Evolutionary conservation across 495 filamentous ascomycete genomes (phyloP), one percentile per base, ranked within the genome.

Genomic region (Xylaria sp.): DNA sequence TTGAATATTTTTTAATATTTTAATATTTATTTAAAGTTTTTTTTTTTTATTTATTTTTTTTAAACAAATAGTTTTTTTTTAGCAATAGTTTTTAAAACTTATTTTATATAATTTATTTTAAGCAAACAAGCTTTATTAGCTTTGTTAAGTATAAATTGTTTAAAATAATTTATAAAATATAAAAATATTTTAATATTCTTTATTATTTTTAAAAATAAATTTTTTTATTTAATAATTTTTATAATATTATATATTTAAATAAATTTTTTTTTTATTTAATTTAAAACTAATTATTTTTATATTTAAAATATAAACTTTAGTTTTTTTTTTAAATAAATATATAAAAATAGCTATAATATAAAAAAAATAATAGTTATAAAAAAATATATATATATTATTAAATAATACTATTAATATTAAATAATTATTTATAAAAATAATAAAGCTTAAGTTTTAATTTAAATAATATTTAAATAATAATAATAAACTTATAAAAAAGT

Each of bases 401-500:
- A 58, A 58, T 19, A 35, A 29, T 17, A 19, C 8, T 17, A 6
- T 29, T 17, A 35, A 58, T 5, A 17, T n/a, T 3, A 58, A 35
- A n/a, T 58, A 58, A n/a, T 58, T 58, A n/a, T 58, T 33, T 58
- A 58, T 58, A 58, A 58, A 58, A 58, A 58, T 58, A 58, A 15
- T 35, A 58, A 58, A 58, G 15, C 53, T 58, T 5, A 14, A 1
- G 1, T 5, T 0, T n/a, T 58, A 58, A 0, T 58, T 5, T 0
- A 17, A 17, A 7, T 58, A 58, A 7, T 58, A 58, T 5, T 31
- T 57, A 57, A 57, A 57, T 11, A 57, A 57, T 3, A 33, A 57
- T 5, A 21, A 17, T 11, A 58, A 33, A 7, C 7, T 58, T 17
- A 17, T 19, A 17, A 58, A 19, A 15, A 31, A 33, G 8, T 4